Percentiles rank a stretch among this genome's conserved stretches.
phyloP scores from a whole-genome alignment of 2,329 filamentous ascomycete genomes.

The Ceratocystis albifundus region DNA sequence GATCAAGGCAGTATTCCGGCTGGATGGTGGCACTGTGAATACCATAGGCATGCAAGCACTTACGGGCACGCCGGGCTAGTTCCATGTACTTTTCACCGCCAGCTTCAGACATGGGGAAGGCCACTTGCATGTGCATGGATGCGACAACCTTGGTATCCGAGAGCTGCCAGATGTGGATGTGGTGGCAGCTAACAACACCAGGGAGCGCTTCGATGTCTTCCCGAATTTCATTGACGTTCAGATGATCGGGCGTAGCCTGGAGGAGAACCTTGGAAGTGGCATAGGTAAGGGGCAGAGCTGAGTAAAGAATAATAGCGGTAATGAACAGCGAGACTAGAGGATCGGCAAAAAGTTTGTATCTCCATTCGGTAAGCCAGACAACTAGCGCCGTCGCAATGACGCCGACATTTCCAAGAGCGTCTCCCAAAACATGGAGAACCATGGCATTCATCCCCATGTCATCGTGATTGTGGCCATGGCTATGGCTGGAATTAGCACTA shows the following conservation, averaged over 20 bases:
- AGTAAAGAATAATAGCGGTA: slow-evolving; percentile 63
- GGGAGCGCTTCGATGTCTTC: slow-evolving; percentile 78
- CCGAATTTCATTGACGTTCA: slow-evolving; percentile 80
- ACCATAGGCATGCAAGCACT: slow-evolving; percentile 86
- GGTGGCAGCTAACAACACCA: slow-evolving; percentile 82
- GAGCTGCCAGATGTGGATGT: slow-evolving; percentile 95
- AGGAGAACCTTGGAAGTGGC: slow-evolving; percentile 79
- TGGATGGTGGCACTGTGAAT: slow-evolving; percentile 97
- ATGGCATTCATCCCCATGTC: slow-evolving; percentile 95
- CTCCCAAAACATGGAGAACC: slow-evolving; percentile 64
- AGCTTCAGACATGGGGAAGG: slow-evolving; percentile 76
- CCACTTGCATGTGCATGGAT: slow-evolving; percentile 83
- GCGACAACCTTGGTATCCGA: slow-evolving; percentile 91
- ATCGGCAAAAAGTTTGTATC: slow-evolving; percentile 77
- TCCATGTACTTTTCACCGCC: slow-evolving; percentile 78
- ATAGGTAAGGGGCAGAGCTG: slow-evolving; percentile 65
- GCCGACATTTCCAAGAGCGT: slow-evolving; percentile 75
- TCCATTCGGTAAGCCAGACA: slow-evolving; percentile 82
- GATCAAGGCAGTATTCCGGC: slow-evolving; percentile 64
- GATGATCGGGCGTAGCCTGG: slow-evolving; percentile 82
- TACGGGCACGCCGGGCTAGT: slow-evolving; percentile 67
- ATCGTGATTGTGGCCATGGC: slow-evolving; percentile 64
- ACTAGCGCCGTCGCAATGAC: slow-evolving; percentile 72
- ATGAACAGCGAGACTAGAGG: slow-evolving; percentile 89
- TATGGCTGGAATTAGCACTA: slow-evolving; percentile 43